Evolutionary conservation across 164 flowering plant genomes (phyloP).

Genomic region (Hamamelis virginiana): DNA sequence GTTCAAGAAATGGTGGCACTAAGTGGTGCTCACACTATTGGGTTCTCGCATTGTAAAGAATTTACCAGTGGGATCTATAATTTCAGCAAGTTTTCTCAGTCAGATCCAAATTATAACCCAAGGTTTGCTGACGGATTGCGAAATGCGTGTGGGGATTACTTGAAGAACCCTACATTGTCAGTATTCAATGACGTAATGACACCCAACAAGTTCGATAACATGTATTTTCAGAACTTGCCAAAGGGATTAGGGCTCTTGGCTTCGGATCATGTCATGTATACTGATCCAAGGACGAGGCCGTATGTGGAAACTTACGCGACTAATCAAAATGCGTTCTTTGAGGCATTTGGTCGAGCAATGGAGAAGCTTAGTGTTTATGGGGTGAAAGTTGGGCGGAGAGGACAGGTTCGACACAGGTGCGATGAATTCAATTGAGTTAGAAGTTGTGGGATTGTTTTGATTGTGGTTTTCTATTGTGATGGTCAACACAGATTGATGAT

Average conservation of each 20-base stretch:
- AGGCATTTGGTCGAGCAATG: conserved; percentile 59
- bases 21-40: conserved; percentile 75
- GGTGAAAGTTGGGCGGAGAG: conserved; percentile 36
- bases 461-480: neutral
- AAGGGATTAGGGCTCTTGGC: conserved; percentile 62
- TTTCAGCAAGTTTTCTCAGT: conserved; percentile 24
- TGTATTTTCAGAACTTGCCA: conserved; percentile 55
- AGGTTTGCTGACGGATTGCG: conserved; percentile 42
- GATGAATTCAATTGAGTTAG: conserved; percentile 37
- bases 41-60: conserved; percentile 75
- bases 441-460: too few species aligned
- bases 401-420: conserved; percentile 56
- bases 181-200: conserved; percentile 72
- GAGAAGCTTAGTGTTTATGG: conserved; percentile 54
- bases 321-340: conserved; percentile 52
- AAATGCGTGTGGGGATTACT: conserved; percentile 43
- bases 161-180: conserved; percentile 50
- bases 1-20: conserved; percentile 69
- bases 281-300: conserved; percentile 43
- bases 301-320: conserved; percentile 45
- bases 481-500: neutral
- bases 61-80: conserved; percentile 45
- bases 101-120: conserved; percentile 49
- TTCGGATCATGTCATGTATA: conserved; percentile 47
- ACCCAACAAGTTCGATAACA: conserved; percentile 67